Base-by-base conservation (phyloP, 192 early-diverging fungal species). In the Coemansia furcata region DNA sequence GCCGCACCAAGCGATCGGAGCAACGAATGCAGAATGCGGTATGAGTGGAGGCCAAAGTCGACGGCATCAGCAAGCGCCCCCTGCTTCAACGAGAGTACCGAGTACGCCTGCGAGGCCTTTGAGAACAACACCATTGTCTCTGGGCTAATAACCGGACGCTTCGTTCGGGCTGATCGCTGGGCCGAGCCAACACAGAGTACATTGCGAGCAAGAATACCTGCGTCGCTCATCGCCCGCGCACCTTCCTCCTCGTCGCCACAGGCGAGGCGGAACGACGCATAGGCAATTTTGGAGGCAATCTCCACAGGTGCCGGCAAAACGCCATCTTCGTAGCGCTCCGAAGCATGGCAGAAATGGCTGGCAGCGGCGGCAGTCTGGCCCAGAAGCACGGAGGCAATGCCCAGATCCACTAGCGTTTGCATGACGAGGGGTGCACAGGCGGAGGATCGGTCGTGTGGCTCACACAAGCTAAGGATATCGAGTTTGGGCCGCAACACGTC, bases 1-100 rank as follows among this genome's bases (percentile, higher is more conserved):
- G 47, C 61, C 2, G 49, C 35, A 14, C 62, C 58, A 58, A 83
- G 36, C 0, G 76, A 72, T 35, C 63, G 66, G 1, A 83, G 55
- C 40, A 83, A 58, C 26, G 72, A 68, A 38, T 58, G 55, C 32
- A 83, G 55, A 6, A 83, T 64, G 6, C 81, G 81, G 64, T 83
- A 78, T 42, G 68, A 55, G n/a, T 83, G 81, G 15, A 83, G 35
- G 6, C 66, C 67, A 66, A 72, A 65, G 29, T 83, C 76, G 17
- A 83, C 54, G 1, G 81, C 55, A 29, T 78, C 76, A 3, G 81
- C 76, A 39, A 83, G 66, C 54, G 46, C 52, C 5, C 81, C 81
- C 23, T 67, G 67, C 62, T 72, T 71, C 47, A 78, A 38, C 17
- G 81, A 76, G 6, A 83, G 59, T 17, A 42, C 30, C 26, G 81